These are phyloP conservation scores for Phaeotremella fagi DNA, from an alignment of 768 basidiomycete genomes.

Conservation along the genomic window DNA sequence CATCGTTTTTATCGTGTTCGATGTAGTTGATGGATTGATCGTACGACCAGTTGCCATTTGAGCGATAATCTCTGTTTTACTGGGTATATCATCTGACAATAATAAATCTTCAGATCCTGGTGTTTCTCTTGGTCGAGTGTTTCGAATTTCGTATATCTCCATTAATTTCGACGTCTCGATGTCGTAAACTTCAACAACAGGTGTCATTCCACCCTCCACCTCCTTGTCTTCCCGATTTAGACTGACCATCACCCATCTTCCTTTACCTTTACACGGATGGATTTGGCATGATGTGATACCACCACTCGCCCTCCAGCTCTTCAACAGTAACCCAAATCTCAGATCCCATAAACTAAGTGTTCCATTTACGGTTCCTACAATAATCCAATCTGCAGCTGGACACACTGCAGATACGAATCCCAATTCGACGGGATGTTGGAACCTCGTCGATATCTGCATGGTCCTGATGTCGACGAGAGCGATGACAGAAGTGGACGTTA, in stretches of 20 bases:
- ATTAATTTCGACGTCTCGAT: conserved; percentile 74
- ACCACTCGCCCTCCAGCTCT: conserved; percentile 73
- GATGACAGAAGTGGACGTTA: conserved; percentile 74
- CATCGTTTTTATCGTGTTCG: not conserved
- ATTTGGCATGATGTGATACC: conserved; percentile 54
- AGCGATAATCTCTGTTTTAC: conserved; percentile 16
- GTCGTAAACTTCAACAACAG: conserved; percentile 84
- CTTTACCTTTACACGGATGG: conserved; percentile 81
- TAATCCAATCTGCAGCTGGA: conserved; percentile 76
- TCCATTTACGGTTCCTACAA: conserved; percentile 81
- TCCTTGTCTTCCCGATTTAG: conserved; percentile 53
- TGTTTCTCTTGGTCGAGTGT: conserved; percentile 12
- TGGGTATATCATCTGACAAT: conserved; percentile 8
- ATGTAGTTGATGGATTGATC: conserved; percentile 4
- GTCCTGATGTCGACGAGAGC: conserved; percentile 76
- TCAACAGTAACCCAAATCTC: conserved; percentile 81
- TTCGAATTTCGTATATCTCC: conserved; percentile 65
- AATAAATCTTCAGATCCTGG: not conserved
- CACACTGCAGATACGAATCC: conserved; percentile 84
- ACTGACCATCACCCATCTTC: conserved; percentile 85
- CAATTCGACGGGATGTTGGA: conserved; percentile 78
- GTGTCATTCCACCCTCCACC: conserved; percentile 20
- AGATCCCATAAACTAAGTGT: conserved; percentile 89
- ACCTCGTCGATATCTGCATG: conserved; percentile 67
- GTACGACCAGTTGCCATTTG: conserved; percentile 12